Base-by-base conservation (phyloP, 179 eudicot species). In the Sideroxylon spinosum region DNA sequence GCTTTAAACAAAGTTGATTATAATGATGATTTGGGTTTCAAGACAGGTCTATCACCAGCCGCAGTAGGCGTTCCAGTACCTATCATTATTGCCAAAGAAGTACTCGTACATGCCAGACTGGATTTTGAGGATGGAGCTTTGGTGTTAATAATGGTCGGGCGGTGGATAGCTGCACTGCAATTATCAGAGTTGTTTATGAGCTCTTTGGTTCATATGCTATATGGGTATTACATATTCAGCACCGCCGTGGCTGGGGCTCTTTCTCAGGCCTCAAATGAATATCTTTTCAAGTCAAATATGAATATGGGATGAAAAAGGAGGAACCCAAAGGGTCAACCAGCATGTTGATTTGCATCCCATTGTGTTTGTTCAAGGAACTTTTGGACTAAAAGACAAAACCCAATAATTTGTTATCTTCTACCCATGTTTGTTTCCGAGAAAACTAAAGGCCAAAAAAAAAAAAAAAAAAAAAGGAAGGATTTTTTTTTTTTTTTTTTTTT, bases 161-260 rank as follows among this genome's bases (percentile, higher is more conserved):
- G 88, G 71, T 91, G 92, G 87, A 77, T 89, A 63, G 74, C 75
- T 73, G 81, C 81, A 0, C 83, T 95, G 78, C 94, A 90, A 84
- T 81, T 91, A 46, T 20, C 76, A 55, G 98, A 95, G 88, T 84
- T 95, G 10, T 85, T 91, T 77, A 92, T 93, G 86, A 95, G 97
- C 82, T 83, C 95, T 67, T 61, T 92, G 79, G 92, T 87, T 68
- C 98, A 95, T 91, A 59, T 93, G 86, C n/a, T 86, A 44, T 95
- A 91, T 86, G 98, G 95, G 74, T 87, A 93, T 79, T 95, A 93
- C 87, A 91, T 95, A 62, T 93, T 91, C 80, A 95, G 98, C 89
- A 81, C 93, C n/a, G 98, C 98, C 17, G 79, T 95, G 53, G 95
- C 97, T 52, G 88, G 82, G 73, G 98, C 93, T 90, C 83, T 95